Evolutionary conservation across 2,329 filamentous ascomycete genomes (phyloP).

Genomic region (Penicillium sp.): DNA sequence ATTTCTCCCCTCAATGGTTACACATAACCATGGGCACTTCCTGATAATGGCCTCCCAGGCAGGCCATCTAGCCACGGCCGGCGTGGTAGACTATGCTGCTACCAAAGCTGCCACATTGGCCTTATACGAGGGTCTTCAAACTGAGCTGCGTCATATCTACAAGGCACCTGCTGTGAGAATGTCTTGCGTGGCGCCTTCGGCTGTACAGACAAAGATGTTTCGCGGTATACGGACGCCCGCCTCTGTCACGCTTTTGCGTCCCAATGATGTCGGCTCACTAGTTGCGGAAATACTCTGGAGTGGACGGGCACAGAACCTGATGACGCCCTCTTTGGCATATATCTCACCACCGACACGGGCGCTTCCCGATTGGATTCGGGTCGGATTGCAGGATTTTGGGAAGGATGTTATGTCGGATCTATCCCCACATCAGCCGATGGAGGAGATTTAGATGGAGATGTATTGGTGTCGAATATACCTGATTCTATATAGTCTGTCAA

Average conservation of each 20-base stretch:
- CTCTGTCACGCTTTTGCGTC: background rate
- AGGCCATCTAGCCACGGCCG: constrained; percentile 2
- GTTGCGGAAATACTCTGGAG: constrained; percentile 8
- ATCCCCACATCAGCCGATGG: constrained; percentile 6
- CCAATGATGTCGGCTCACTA: constrained; percentile 2
- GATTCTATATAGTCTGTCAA: too few relatives aligned
- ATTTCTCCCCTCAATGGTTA: constrained; percentile 1
- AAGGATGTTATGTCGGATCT: constrained; percentile 6
- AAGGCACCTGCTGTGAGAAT: constrained; percentile 5
- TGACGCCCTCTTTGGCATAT: constrained; percentile 2
- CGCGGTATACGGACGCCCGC: background rate
- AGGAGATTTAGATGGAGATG: background rate
- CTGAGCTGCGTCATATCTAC: constrained; percentile 5
- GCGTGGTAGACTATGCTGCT: constrained; percentile 6
- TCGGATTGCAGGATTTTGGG: constrained; percentile 4
- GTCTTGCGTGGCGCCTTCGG: constrained; percentile 2
- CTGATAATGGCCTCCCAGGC: constrained; percentile 8
- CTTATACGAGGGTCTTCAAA: constrained; percentile 6
- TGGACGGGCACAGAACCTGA: constrained; percentile 3
- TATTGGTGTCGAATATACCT: background rate
- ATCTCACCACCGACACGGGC: constrained; percentile 6
- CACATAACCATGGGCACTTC: constrained; percentile 5
- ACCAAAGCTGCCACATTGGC: constrained; percentile 4
- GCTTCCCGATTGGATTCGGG: constrained; percentile 6
- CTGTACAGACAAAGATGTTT: constrained; percentile 6